These are phyloP conservation scores for Pyrus betulifolia DNA, from an alignment of 306 rosid species.

Conservation along the genomic window DNA sequence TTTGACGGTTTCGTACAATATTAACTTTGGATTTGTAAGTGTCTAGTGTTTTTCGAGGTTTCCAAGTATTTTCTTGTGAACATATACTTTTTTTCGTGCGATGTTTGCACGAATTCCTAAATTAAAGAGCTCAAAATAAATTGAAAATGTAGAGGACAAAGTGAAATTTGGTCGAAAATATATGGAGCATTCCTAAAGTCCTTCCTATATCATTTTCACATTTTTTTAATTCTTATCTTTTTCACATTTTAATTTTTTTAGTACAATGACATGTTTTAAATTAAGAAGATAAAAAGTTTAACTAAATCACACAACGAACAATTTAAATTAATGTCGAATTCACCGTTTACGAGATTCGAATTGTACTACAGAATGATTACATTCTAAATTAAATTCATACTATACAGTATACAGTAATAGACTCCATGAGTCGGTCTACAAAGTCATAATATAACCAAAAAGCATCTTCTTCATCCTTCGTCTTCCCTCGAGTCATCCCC, in stretches of 20 bases:
- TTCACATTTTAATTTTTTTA: too few species aligned
- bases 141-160: background rate
- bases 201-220: background rate
- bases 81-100: too few species aligned
- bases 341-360: fast-evolving
- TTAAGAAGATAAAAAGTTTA: fast-evolving
- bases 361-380: background rate
- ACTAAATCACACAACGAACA: fast-evolving
- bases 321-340: fast-evolving
- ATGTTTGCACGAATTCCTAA: background rate
- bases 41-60: too few species aligned
- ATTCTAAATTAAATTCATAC: background rate
- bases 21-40: too few species aligned
- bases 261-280: too few species aligned
- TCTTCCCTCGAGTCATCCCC: background rate
- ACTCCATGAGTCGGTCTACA: constrained; percentile 1
- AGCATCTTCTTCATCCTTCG: background rate
- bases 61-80: background rate
- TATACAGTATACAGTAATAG: background rate
- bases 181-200: too few species aligned
- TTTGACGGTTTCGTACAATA: too few species aligned
- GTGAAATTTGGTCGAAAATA: background rate
- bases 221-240: too few species aligned
- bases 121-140: background rate
- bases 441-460: background rate